Conservation (phyloP, 2,329 filamentous ascomycete species). For the Penicillium freii region DNA sequence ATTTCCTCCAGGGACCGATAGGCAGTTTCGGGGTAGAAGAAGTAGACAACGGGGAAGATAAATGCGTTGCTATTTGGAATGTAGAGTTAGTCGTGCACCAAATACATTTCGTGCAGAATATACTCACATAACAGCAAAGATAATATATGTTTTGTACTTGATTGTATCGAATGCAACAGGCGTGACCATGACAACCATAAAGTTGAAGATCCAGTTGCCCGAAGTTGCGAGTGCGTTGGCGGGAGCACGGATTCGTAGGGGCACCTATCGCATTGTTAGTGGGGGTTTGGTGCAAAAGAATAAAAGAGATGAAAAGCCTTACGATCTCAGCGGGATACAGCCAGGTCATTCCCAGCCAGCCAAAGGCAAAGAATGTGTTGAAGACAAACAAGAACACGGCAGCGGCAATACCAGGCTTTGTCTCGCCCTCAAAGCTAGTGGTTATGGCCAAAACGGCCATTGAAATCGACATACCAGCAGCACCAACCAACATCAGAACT, state of each 20-base stretch:
- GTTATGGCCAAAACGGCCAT: constrained; percentile 60
- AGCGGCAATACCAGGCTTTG: constrained; percentile 42
- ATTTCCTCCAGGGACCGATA: constrained; percentile 64
- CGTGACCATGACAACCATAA: constrained; percentile 64
- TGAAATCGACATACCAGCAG: constrained; percentile 60
- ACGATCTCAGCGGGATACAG: constrained; percentile 62
- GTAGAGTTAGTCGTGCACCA: constrained; percentile 1
- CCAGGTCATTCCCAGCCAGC: constrained; percentile 63
- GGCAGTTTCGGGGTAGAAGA: constrained; percentile 60
- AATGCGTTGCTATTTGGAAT: constrained; percentile 44
- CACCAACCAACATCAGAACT: constrained; percentile 70
- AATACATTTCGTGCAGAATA: neutral
- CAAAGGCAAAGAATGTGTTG: constrained; percentile 60
- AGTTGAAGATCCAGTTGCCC: constrained; percentile 50
- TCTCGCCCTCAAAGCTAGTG: constrained; percentile 38
- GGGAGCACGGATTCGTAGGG: constrained; percentile 35
- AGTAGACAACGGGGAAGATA: constrained; percentile 56
- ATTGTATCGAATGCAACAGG: constrained; percentile 58
- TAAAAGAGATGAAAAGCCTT: constrained; percentile 22
- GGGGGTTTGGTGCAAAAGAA: neutral
- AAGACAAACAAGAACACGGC: constrained; percentile 61
- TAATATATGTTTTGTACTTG: constrained; percentile 54
- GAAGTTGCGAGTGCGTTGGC: constrained; percentile 25
- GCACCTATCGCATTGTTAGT: constrained; percentile 22
- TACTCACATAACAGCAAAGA: constrained; percentile 51